A percentile compares a stretch with the other conserved stretches of the same genome.
Evolutionary conservation across 768 basidiomycete species (phyloP).

Genomic region (Mycena capillaripes): DNA sequence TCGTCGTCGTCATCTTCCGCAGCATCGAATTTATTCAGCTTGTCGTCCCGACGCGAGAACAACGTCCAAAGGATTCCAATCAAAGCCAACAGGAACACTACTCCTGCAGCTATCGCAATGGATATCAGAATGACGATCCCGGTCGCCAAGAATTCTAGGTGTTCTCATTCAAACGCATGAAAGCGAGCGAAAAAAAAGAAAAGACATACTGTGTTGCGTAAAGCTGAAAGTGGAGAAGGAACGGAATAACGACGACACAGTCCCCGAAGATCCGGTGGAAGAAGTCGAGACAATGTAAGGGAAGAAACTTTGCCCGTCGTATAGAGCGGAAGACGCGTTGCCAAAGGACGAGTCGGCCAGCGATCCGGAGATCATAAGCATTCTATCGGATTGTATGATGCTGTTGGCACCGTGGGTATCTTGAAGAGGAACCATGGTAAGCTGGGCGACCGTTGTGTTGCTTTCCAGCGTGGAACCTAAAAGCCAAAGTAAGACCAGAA

Average conservation of each 20-base stretch:
- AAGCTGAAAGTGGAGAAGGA: conserved; percentile 87
- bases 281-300: conserved; percentile 86
- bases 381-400: conserved; percentile 85
- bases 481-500: conserved; percentile 12
- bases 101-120: conserved; percentile 95
- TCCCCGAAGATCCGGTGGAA: conserved; percentile 75
- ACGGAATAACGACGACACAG: conserved; percentile 84
- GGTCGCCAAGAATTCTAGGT: conserved; percentile 85
- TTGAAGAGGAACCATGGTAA: conserved; percentile 92
- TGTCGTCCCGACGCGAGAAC: conserved; percentile 86
- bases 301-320: conserved; percentile 84
- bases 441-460: conserved; percentile 80
- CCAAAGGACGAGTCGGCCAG: conserved; percentile 80
- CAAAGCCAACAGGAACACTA: conserved; percentile 89
- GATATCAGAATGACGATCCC: conserved; percentile 97
- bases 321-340: conserved; percentile 87
- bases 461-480: conserved; percentile 69
- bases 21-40: conserved; percentile 71
- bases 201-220: conserved; percentile 71
- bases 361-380: conserved; percentile 90
- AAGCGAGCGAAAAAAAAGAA: conserved; percentile 14
- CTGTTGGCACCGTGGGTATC: conserved; percentile 79
- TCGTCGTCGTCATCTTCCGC: conserved; percentile 82
- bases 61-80: conserved; percentile 92
- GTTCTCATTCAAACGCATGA: conserved; percentile 25